Base-by-base conservation (phyloP, 2,329 filamentous ascomycete genomes). In the Fusarium floridanum region DNA sequence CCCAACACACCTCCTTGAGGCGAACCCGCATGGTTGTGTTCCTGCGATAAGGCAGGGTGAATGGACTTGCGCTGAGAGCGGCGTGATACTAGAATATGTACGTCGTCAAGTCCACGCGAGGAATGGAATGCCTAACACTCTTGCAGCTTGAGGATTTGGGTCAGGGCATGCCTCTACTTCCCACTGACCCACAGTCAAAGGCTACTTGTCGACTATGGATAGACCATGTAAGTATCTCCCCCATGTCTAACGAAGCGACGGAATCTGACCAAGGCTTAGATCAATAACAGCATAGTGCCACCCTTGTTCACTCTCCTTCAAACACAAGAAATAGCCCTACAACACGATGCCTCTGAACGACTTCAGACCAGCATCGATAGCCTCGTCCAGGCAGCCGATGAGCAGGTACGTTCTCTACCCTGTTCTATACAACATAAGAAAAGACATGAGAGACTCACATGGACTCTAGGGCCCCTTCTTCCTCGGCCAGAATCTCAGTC, bases 71-170 rank as follows among this genome's bases (percentile, higher is more conserved):
- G 92, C 95, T 78, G 95, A 97, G 80, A 96, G 93, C 77, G 90
- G 90, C 2, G 92, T 97, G 4, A 88, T 97, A 77, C 88, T 97
- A 81, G 95, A 97, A 92, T 97, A 97, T 82, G 91, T 94, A 84
- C 75, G 88, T 80, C 24, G 14, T 32, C 29, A 32, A 29, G 7
- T 9, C 27, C 8, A 29, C 8, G 27, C 2, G 27, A 29, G 27
- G 27, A 29, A 29, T 29, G 8, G 7, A 29, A 29, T 24, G 24
- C 24, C n/a, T 20, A 20, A 32, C 17, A 39, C 14, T 29, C 11
- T 10, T 12, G 6, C n/a, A 81, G 90, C 88, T 97, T 39, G 95
- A 97, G 79, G 95, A 97, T 77, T 83, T 94, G 32, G 86, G 90
- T 36, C 81, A 86, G 29, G 89, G 90, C 1, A 84, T 87, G 6